These are phyloP conservation scores for Detonula confervacea DNA, from an alignment of 352 stramenopile species.

Conservation along the genomic window DNA sequence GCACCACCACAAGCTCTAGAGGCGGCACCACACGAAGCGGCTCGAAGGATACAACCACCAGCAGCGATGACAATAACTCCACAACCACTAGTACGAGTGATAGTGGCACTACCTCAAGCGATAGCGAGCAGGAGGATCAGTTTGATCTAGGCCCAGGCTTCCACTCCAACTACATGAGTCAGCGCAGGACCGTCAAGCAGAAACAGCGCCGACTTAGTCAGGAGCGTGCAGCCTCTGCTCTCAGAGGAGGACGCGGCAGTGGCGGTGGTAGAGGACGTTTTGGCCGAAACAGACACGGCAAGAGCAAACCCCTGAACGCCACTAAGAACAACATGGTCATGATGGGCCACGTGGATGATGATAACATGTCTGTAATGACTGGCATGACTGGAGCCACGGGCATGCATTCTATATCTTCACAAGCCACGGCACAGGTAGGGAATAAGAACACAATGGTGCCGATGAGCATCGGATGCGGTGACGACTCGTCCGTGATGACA, in stretches of 20 bases:
- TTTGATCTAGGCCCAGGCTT: constrained; percentile 11
- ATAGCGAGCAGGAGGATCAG: constrained; percentile 15
- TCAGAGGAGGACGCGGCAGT: background rate
- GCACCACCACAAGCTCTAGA: constrained; percentile 4
- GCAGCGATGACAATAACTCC: constrained; percentile 7
- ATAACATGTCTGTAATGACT: constrained; percentile 7
- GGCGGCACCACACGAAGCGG: background rate
- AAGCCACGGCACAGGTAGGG: constrained; percentile 10
- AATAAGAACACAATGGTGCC: background rate
- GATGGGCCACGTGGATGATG: constrained; percentile 7
- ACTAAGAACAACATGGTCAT: constrained; percentile 18
- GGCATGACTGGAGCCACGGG: constrained; percentile 23
- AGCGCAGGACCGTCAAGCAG: background rate
- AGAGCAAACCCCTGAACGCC: background rate
- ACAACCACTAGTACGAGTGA: constrained; percentile 9
- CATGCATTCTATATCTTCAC: constrained; percentile 17
- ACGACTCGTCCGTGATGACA: constrained; percentile 23
- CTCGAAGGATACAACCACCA: background rate
- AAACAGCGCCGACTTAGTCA: too few relatives aligned
- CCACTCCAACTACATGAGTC: constrained; percentile 10
- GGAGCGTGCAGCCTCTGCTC: too few relatives aligned
- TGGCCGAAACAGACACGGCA: background rate
- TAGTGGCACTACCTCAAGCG: background rate
- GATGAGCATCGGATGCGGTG: background rate
- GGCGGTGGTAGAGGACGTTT: background rate